phyloP scores from a whole-genome alignment of 768 basidiomycete genomes.

The Peribolospora kevripleyi region DNA sequence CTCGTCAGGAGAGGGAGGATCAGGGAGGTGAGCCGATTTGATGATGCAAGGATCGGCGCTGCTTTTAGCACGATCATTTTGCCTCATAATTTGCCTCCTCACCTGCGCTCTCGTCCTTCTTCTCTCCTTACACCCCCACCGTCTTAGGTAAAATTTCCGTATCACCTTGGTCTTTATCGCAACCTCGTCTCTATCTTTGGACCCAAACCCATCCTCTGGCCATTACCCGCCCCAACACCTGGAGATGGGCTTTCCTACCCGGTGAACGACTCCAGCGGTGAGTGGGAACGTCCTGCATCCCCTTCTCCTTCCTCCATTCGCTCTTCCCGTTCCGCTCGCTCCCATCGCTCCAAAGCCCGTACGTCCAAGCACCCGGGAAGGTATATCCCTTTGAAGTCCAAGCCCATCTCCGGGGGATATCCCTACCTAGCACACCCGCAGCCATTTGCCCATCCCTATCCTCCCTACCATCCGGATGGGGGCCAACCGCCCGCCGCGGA shows the following conservation, averaged over 20 bases:
- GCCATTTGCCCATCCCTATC: too few relatives aligned
- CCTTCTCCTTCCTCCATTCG: too few relatives aligned
- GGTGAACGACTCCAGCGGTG: constrained; percentile 28
- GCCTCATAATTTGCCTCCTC: constrained; percentile 1
- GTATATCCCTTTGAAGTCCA: too few relatives aligned
- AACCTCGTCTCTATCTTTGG: constrained; percentile 67
- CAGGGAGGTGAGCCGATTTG: constrained; percentile 30
- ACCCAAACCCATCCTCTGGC: constrained; percentile 49
- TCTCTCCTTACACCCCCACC: neutral
- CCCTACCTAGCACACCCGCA: too few relatives aligned
- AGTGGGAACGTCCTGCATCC: constrained; percentile 4
- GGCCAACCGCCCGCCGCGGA: too few relatives aligned
- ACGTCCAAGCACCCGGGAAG: too few relatives aligned
- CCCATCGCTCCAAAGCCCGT: too few relatives aligned
- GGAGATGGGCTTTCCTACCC: constrained; percentile 60
- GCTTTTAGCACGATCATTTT: neutral
- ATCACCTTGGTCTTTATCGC: constrained; percentile 48
- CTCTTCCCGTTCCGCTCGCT: too few relatives aligned
- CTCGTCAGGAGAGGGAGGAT: constrained; percentile 67
- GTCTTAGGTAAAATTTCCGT: constrained; percentile 64
- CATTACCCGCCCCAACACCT: constrained; percentile 41
- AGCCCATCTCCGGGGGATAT: too few relatives aligned
- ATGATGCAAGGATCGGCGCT: neutral
- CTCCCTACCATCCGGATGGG: too few relatives aligned
- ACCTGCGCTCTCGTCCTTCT: neutral